Evolutionary conservation across 305 asterid species (phyloP).

Genomic region (Fraxinus paxiana): DNA sequence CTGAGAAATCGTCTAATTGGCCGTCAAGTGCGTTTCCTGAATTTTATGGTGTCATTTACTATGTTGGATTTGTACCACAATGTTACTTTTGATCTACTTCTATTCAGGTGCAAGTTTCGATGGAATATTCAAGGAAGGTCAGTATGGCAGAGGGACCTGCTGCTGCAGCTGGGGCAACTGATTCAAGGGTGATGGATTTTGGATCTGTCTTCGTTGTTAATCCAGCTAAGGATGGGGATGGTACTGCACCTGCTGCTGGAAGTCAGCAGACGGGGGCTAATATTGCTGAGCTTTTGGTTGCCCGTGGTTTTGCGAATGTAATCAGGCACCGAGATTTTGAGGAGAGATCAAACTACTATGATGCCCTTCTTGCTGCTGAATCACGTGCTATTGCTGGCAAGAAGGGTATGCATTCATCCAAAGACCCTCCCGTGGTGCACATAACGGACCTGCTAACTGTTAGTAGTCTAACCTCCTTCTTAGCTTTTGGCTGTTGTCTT

Average conservation of each 20-base stretch:
- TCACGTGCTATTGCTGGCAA: conserved; percentile 79
- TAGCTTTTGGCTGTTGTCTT: neutral
- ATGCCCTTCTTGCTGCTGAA: conserved; percentile 82
- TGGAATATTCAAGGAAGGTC: conserved; percentile 96
- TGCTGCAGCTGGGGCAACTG: conserved; percentile 47
- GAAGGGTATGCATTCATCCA: conserved; percentile 84
- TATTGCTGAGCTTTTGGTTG: conserved; percentile 82
- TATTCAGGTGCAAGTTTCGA: conserved; percentile 77
- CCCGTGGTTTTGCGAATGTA: conserved; percentile 86
- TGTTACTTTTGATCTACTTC: conserved; percentile 21
- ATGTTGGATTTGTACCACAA: conserved; percentile 2
- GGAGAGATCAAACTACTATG: conserved; percentile 90
- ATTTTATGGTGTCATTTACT: conserved; percentile 13
- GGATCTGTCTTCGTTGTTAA: conserved; percentile 79
- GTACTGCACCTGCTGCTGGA: conserved; percentile 48
- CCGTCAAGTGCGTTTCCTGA: conserved; percentile 56
- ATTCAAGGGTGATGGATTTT: conserved; percentile 86
- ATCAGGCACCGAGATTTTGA: conserved; percentile 96
- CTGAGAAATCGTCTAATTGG: conserved; percentile 83
- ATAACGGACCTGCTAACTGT: conserved; percentile 78
- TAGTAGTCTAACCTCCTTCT: no score
- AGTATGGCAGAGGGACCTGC: conserved; percentile 62
- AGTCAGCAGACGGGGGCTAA: conserved; percentile 61
- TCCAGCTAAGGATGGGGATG: conserved; percentile 67
- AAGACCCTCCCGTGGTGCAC: conserved; percentile 86